Percentiles rank a stretch among this genome's conserved stretches.
These are phyloP conservation scores for Lindgomyces ingoldianus DNA, from an alignment of 495 filamentous ascomycete species.

Conservation along the genomic window DNA sequence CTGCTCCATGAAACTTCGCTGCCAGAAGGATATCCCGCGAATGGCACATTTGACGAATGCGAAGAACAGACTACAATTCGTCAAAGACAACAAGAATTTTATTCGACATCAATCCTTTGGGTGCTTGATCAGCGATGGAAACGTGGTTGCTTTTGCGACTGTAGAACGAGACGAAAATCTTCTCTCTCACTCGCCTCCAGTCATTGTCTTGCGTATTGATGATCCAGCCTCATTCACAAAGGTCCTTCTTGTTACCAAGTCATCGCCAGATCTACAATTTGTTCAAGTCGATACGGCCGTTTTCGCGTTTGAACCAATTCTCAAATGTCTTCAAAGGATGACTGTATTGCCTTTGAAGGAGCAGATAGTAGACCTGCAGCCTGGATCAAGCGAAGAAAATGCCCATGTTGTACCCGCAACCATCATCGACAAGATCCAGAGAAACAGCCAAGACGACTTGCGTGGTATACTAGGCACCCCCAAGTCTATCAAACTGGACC, in stretches of 20 bases:
- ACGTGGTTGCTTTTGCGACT: constrained; percentile 63
- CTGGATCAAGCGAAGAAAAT: constrained; percentile 24
- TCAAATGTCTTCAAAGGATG: constrained; percentile 60
- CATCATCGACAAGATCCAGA: constrained; percentile 37
- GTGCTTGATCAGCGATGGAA: constrained; percentile 54
- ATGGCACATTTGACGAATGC: constrained; percentile 38
- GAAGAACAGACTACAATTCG: constrained; percentile 48
- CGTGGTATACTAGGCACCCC: constrained; percentile 39
- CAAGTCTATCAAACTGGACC: constrained; percentile 55
- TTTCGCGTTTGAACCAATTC: constrained; percentile 73
- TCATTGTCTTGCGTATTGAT: constrained; percentile 56
- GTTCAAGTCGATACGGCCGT: constrained; percentile 64
- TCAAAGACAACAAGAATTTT: constrained; percentile 53
- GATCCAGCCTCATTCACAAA: constrained; percentile 50
- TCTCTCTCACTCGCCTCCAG: constrained; percentile 51
- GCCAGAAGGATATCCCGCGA: constrained; percentile 49
- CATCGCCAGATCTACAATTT: constrained; percentile 49
- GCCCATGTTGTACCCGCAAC: constrained; percentile 36
- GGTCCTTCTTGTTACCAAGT: constrained; percentile 46
- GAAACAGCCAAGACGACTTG: constrained; percentile 34
- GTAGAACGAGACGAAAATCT: constrained; percentile 60
- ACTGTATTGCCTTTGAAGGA: constrained; percentile 56
- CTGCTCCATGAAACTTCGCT: constrained; percentile 37
- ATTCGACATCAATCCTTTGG: constrained; percentile 64
- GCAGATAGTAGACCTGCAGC: constrained; percentile 50